These are phyloP conservation scores for Yamadazyma conglobata DNA, from an alignment of 1,139 yeast species.

Conservation along the genomic window DNA sequence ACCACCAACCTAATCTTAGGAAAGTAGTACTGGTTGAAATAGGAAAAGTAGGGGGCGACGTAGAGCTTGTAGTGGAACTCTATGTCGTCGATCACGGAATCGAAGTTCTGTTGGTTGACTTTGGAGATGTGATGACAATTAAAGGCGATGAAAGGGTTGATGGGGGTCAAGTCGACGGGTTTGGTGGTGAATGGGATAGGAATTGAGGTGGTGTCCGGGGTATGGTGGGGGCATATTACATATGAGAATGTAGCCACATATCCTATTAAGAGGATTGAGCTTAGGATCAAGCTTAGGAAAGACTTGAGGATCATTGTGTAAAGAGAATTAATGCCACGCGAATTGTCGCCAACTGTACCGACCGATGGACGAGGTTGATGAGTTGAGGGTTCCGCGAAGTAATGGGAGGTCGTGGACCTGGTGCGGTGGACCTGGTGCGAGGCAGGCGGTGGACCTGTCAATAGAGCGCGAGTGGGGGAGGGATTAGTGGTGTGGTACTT, in stretches of 20 bases:
- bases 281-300: too few species aligned
- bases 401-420: too few species aligned
- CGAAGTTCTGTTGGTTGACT: constrained; percentile 13
- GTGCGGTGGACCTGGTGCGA: too few species aligned
- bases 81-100: constrained; percentile 8
- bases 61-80: constrained; percentile 15
- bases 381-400: too few species aligned
- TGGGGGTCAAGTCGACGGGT: constrained; percentile 5
- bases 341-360: too few species aligned
- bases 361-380: too few species aligned
- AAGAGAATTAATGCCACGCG: too few species aligned
- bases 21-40: constrained; percentile 11
- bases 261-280: too few species aligned
- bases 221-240: constrained; percentile 8
- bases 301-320: too few species aligned
- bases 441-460: too few species aligned
- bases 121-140: constrained; percentile 12
- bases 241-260: constrained; percentile 6
- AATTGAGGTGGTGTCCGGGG: constrained; percentile 2
- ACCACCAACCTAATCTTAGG: constrained; percentile 11
- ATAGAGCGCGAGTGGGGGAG: too few species aligned
- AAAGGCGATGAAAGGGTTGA: constrained; percentile 7
- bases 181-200: not conserved
- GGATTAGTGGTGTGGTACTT: too few species aligned
- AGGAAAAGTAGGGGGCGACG: constrained; percentile 11